These are phyloP conservation scores for Verticillium isaacii DNA, from an alignment of 2,329 filamentous ascomycete genomes.

Conservation along the genomic window DNA sequence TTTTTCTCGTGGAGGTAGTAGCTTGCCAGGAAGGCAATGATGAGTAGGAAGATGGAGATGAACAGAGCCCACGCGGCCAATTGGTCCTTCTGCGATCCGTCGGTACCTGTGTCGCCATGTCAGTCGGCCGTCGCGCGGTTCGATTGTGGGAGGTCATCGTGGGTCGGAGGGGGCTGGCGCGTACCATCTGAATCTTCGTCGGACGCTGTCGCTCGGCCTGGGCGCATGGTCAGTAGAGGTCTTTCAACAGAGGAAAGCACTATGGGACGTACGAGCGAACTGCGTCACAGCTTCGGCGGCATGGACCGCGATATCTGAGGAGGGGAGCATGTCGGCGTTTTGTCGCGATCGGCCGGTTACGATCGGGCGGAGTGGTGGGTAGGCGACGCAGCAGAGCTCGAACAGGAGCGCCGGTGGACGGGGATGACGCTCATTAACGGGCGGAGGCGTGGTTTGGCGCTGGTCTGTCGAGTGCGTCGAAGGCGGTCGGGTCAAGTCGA, in stretches of 20 bases:
- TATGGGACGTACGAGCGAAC: neutral
- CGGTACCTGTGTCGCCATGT: conserved; percentile 8
- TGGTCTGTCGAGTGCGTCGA: neutral
- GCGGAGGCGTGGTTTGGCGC: neutral
- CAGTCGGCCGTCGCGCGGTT: conserved; percentile 4
- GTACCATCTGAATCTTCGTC: conserved; percentile 2
- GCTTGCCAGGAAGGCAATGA: conserved; percentile 91
- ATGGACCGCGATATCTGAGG: neutral
- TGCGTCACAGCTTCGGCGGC: neutral
- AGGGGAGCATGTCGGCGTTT: conserved; percentile 1
- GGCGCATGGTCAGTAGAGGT: neutral
- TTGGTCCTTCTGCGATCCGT: conserved; percentile 73
- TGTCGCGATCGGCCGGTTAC: neutral
- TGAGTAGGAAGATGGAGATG: conserved; percentile 91
- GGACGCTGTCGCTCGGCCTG: conserved; percentile 1
- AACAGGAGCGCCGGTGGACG: conserved; percentile 9
- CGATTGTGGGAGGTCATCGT: conserved; percentile 1
- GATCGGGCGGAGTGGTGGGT: conserved; percentile 7
- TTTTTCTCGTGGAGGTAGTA: conserved; percentile 96
- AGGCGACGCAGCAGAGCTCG: conserved; percentile 9
- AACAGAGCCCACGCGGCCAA: conserved; percentile 96
- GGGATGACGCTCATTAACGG: conserved; percentile 11
- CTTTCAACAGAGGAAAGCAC: too few relatives aligned
- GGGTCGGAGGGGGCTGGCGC: conserved; percentile 10
- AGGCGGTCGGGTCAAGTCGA: neutral